These are phyloP conservation scores for Orbilia oligospora DNA, from an alignment of 2,329 filamentous ascomycete species.

Conservation along the genomic window DNA sequence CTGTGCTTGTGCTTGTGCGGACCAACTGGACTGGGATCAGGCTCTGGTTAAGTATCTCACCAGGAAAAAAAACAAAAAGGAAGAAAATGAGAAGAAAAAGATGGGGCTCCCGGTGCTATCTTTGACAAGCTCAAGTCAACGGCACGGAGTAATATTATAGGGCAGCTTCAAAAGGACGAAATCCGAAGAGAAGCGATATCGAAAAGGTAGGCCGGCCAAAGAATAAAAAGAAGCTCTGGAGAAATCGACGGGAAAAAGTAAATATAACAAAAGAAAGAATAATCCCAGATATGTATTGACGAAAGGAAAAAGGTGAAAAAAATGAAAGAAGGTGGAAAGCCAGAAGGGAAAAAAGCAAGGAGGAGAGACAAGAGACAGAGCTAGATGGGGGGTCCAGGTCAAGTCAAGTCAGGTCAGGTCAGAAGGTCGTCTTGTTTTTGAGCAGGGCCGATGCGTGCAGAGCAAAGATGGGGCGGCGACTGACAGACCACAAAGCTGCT, in stretches of 20 bases:
- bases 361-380: conserved; percentile 26
- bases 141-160: conserved; percentile 4
- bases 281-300: conserved; percentile 7
- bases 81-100: conserved; percentile 2
- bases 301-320: conserved; percentile 23
- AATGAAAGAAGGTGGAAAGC: conserved; percentile 10
- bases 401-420: conserved; percentile 27
- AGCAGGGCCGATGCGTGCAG: conserved; percentile 18
- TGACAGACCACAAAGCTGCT: conserved; percentile 33
- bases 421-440: conserved; percentile 43
- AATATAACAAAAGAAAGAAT: conserved; percentile 37
- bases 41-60: conserved; percentile 49
- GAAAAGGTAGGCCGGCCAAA: conserved; percentile 34
- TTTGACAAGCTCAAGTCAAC: conserved; percentile 14
- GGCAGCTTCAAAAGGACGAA: conserved; percentile 27
- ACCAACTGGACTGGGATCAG: conserved; percentile 47
- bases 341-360: conserved; percentile 20
- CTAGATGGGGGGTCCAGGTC: conserved; percentile 31
- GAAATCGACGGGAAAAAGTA: conserved; percentile 47
- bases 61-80: conserved; percentile 19
- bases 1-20: conserved; percentile 43
- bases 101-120: conserved; percentile 9
- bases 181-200: conserved; percentile 45
- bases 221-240: conserved; percentile 53
- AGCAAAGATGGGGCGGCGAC: conserved; percentile 52